These are phyloP conservation scores for Hortiboletus flavorubellus DNA, from an alignment of 768 basidiomycete genomes.

Conservation along the genomic window DNA sequence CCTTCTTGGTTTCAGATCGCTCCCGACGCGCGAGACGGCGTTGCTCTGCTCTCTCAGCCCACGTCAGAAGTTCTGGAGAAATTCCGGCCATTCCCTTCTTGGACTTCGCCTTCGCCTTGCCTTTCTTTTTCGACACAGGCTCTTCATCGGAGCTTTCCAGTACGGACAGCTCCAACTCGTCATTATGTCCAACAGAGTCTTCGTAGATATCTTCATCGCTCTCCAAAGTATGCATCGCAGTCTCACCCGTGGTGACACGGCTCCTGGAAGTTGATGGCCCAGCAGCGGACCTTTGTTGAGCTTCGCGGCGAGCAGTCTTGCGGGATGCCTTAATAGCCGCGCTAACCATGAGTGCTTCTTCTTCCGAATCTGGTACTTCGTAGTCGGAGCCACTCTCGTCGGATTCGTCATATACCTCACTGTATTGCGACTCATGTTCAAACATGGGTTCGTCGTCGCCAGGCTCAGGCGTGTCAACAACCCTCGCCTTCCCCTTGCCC, in stretches of 20 bases:
- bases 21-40: slow-evolving; percentile 20
- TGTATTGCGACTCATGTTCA: slow-evolving; percentile 40
- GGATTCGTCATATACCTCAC: slow-evolving; percentile 46
- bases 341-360: slow-evolving; percentile 46
- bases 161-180: slow-evolving; percentile 9
- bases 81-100: slow-evolving; percentile 11
- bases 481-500: slow-evolving; percentile 30
- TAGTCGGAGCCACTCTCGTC: slow-evolving; percentile 61
- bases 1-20: slow-evolving; percentile 36
- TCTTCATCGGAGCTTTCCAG: slow-evolving; percentile 16
- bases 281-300: slow-evolving; percentile 29
- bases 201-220: slow-evolving; percentile 14
- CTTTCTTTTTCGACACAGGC: slow-evolving; percentile 30
- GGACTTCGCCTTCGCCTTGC: slow-evolving; percentile 29
- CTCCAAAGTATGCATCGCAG: neutral
- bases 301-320: slow-evolving; percentile 31
- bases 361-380: slow-evolving; percentile 38
- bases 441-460: slow-evolving; percentile 29
- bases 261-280: slow-evolving; percentile 36
- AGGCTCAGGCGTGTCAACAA: slow-evolving; percentile 25
- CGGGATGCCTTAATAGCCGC: slow-evolving; percentile 57
- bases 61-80: neutral
- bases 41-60: slow-evolving; percentile 7
- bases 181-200: slow-evolving; percentile 1
- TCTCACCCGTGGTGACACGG: slow-evolving; percentile 39